Conservation (phyloP, 208 protist genomes). For the Trypanosoma rangeli region DNA sequence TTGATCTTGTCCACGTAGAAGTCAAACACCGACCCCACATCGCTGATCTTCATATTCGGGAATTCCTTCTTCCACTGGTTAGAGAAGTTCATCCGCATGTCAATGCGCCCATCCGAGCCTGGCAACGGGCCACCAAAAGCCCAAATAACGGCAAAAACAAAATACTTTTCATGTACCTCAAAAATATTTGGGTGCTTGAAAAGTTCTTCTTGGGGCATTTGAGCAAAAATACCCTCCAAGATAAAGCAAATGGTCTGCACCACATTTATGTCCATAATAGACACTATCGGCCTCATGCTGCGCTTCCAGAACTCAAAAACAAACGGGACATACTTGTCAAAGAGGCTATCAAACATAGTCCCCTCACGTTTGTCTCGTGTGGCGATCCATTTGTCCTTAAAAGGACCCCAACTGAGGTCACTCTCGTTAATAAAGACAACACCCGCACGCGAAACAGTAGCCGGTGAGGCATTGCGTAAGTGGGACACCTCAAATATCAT, state of each 20-base stretch:
- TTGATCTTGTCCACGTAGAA: conserved; percentile 94
- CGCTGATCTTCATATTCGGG: conserved; percentile 91
- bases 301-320: conserved; percentile 95
- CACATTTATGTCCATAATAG: conserved; percentile 94
- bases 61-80: conserved; percentile 96
- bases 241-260: conserved; percentile 97
- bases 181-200: conserved; percentile 83
- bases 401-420: conserved; percentile 97
- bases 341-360: conserved; percentile 94
- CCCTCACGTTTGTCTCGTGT: conserved; percentile 90
- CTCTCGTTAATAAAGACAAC: conserved; percentile 98
- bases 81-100: conserved; percentile 94
- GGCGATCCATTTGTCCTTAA: conserved; percentile 95
- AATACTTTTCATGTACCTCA: conserved; percentile 97
- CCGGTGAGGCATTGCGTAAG: conserved; percentile 97
- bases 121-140: conserved; percentile 96
- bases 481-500: conserved; percentile 98
- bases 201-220: conserved; percentile 82
- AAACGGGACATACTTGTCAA: conserved; percentile 96
- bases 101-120: conserved; percentile 93
- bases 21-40: conserved; percentile 94
- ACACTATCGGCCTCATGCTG: conserved; percentile 84
- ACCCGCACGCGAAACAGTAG: conserved; percentile 97
- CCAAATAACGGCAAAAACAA: conserved; percentile 98
- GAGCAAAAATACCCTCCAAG: conserved; percentile 93